Conservation (phyloP, 2,329 filamentous ascomycete genomes). For the Neofusicoccum umdonicola region DNA sequence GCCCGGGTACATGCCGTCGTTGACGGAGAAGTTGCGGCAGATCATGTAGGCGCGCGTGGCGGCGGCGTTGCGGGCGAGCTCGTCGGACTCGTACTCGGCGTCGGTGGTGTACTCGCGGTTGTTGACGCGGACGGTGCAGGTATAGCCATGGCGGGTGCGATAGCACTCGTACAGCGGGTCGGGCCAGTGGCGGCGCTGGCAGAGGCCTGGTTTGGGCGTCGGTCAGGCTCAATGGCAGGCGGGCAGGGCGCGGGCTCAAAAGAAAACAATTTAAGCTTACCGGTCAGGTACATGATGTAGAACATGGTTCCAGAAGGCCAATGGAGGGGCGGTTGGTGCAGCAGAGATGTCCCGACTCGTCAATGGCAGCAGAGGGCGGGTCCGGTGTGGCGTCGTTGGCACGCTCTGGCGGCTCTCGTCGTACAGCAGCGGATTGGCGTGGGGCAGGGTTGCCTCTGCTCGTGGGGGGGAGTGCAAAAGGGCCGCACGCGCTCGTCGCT, state of each 20-base stretch:
- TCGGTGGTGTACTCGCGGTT: constrained; percentile 96
- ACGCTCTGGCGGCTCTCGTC: constrained; percentile 2
- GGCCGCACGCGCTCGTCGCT: too few species aligned
- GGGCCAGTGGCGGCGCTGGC: constrained; percentile 89
- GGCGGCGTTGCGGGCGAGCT: constrained; percentile 85
- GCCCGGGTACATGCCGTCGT: constrained; percentile 79
- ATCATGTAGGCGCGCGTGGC: constrained; percentile 97
- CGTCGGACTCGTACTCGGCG: constrained; percentile 75
- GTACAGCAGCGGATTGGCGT: not conserved
- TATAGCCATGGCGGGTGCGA: constrained; percentile 71
- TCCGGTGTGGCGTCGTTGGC: not conserved
- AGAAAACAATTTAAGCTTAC: constrained; percentile 29
- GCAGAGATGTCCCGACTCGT: constrained; percentile 8
- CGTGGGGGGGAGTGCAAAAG: not conserved
- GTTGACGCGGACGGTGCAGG: constrained; percentile 90
- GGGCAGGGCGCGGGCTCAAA: not conserved
- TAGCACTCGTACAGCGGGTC: constrained; percentile 87
- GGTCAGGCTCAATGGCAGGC: not conserved
- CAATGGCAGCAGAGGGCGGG: constrained; percentile 7
- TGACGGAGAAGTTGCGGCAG: constrained; percentile 95
- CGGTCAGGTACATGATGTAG: constrained; percentile 46
- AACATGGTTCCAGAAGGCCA: constrained; percentile 32
- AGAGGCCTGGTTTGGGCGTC: constrained; percentile 65
- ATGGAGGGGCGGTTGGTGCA: constrained; percentile 22
- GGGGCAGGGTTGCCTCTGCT: constrained; percentile 32